Base-by-base conservation (phyloP, 2,329 filamentous ascomycete species). In the Diaporthe capsici region DNA sequence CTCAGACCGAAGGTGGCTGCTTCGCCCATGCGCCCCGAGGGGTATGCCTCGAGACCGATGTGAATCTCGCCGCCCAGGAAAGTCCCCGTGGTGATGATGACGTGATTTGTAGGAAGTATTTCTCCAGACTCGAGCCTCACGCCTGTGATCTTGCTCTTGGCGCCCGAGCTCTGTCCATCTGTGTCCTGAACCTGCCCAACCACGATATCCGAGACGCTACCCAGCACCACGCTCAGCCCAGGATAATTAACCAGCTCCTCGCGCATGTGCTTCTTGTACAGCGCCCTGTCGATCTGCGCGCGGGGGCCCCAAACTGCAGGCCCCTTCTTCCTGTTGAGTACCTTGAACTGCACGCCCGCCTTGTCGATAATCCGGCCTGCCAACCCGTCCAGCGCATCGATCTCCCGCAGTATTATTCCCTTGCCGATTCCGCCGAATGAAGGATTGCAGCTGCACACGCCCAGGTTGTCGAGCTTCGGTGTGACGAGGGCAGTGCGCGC, bases 341-440 rank as follows among this genome's bases (percentile, higher is more conserved):
- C 90, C 78, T 94, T 92, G 84, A 98, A 99, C 83, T 98, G 96
- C n/a, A 98, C 91, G 8, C 95, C 97, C 4, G 97, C 94, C 83
- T 97, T 96, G 85, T 99, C 97, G 76, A 98, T 95, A 31, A 98
- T 93, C 49, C 95, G 91, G 0, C 95, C 96, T 0, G 95, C 93
- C 28, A 99, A 87, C 0, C 97, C 97, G 81, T 98, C 97, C 76
- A 99, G 88, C 0, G 97, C 97, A 86, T 99, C 97, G 44, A 99
- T 93, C 84, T 99, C 97, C 57, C 96, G 93, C 70, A 99, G 88
- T 87, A 99, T 98, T 13, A 95, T 98, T 22, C 97, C 97, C 83
- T 99, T 99, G 60, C 97, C 97, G 80, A 99, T 98, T n/a, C 97
- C 97, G 53, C 97, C 97, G 82, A 99, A 98, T 78, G 95, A 98